These are phyloP conservation scores for Penicillium janthinellum DNA, from an alignment of 2,329 filamentous ascomycete species.

Conservation along the genomic window DNA sequence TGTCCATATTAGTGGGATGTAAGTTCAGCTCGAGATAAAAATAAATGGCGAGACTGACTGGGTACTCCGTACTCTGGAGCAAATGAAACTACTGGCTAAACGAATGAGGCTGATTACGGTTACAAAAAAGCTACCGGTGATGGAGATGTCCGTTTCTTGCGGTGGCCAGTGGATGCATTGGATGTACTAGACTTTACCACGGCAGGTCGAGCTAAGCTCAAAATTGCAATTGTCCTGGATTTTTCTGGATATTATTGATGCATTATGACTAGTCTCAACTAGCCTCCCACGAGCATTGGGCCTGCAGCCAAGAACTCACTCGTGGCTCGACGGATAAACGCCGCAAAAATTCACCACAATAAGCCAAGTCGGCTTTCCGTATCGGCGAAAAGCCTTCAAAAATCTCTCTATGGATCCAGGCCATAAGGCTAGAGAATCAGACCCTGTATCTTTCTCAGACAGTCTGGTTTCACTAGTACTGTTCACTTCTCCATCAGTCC, in stretches of 20 bases:
- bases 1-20: slow-evolving; percentile 4
- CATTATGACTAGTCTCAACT: background rate
- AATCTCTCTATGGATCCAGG: background rate
- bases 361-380: slow-evolving; percentile 2
- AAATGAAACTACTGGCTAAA: slow-evolving; percentile 4
- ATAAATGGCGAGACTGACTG: slow-evolving; percentile 2
- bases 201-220: background rate
- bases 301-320: slow-evolving; percentile 6
- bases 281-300: slow-evolving; percentile 3
- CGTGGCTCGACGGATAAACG: background rate
- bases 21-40: slow-evolving; percentile 6
- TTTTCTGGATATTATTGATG: background rate
- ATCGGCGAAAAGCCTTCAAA: slow-evolving; percentile 1
- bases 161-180: slow-evolving; percentile 4
- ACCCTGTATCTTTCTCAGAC: background rate
- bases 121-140: slow-evolving; percentile 3
- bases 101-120: slow-evolving; percentile 7
- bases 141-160: background rate
- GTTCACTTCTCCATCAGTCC: background rate
- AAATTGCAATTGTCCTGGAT: slow-evolving; percentile 1
- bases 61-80: slow-evolving; percentile 1
- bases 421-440: background rate
- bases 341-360: background rate
- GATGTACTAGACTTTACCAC: background rate
- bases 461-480: background rate